Conservation (phyloP, 2,329 filamentous ascomycete genomes). For the Verticillium albo-atrum region DNA sequence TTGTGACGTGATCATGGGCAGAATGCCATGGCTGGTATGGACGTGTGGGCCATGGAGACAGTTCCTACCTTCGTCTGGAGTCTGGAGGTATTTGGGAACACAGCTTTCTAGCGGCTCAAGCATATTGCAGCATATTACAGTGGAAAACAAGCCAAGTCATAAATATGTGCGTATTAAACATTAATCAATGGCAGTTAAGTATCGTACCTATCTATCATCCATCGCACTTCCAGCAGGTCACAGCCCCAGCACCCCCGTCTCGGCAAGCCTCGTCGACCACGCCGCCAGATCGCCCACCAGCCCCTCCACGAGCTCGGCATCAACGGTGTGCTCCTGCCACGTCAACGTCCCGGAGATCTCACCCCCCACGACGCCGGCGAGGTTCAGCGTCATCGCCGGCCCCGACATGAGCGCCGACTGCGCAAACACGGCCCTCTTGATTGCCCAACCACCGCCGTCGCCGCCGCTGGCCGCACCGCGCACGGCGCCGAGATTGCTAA, state of each 20-base stretch:
- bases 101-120: too few relatives aligned
- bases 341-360: constrained; percentile 36
- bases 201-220: not conserved
- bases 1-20: too few relatives aligned
- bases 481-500: constrained; percentile 49
- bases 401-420: constrained; percentile 42
- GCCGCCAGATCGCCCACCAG: constrained; percentile 31
- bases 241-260: constrained; percentile 14
- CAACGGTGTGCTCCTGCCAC: constrained; percentile 43
- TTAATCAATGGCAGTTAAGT: not conserved
- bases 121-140: too few relatives aligned
- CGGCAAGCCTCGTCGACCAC: constrained; percentile 19
- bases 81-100: too few relatives aligned
- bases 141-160: too few relatives aligned
- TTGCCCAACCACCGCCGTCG: constrained; percentile 20
- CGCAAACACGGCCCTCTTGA: constrained; percentile 43
- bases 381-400: constrained; percentile 38
- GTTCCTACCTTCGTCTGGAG: too few relatives aligned
- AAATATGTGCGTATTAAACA: not conserved
- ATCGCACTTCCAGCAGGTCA: not conserved
- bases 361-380: constrained; percentile 38
- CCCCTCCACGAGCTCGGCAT: constrained; percentile 28
- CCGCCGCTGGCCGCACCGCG: constrained; percentile 9
- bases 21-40: too few relatives aligned
- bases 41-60: too few relatives aligned